Percentiles rank a stretch among this genome's conserved stretches.
phyloP scores from a whole-genome alignment of 2,329 filamentous ascomycete species.

The Colletotrichum nymphaeae region DNA sequence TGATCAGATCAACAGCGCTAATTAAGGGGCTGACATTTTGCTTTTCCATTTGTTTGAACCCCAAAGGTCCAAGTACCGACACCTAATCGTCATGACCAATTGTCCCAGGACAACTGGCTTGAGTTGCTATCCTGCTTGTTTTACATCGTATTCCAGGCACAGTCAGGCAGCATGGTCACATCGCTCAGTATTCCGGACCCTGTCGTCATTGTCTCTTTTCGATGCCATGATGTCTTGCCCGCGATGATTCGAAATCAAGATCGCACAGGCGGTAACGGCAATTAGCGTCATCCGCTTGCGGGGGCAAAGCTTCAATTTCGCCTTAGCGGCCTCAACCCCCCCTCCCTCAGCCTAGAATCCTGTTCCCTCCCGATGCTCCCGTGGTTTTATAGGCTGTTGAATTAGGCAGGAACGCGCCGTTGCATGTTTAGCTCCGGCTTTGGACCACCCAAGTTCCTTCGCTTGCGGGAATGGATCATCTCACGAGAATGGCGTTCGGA shows the following conservation, averaged over 20 bases:
- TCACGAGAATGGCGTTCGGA: neutral
- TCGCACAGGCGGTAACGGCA: neutral
- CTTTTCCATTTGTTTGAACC: neutral
- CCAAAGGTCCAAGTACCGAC: neutral
- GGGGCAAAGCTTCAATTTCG: neutral
- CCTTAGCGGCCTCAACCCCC: neutral
- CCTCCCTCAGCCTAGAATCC: neutral
- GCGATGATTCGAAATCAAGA: neutral
- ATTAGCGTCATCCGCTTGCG: neutral
- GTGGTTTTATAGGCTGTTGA: neutral
- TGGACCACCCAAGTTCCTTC: conserved; percentile 5
- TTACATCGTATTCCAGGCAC: neutral
- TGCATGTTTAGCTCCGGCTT: neutral
- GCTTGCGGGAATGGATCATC: neutral
- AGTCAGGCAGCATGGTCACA: neutral
- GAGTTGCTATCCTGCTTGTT: neutral
- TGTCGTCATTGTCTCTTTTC: neutral
- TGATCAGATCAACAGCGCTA: neutral
- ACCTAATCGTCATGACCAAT: neutral
- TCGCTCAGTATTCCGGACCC: neutral
- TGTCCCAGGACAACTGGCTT: neutral
- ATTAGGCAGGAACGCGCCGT: conserved; percentile 15
- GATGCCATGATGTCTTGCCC: neutral
- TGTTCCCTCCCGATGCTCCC: neutral
- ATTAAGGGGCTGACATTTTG: neutral